Evolutionary conservation across 208 protist genomes (phyloP).

Genomic region (Crithidia brevicula): DNA sequence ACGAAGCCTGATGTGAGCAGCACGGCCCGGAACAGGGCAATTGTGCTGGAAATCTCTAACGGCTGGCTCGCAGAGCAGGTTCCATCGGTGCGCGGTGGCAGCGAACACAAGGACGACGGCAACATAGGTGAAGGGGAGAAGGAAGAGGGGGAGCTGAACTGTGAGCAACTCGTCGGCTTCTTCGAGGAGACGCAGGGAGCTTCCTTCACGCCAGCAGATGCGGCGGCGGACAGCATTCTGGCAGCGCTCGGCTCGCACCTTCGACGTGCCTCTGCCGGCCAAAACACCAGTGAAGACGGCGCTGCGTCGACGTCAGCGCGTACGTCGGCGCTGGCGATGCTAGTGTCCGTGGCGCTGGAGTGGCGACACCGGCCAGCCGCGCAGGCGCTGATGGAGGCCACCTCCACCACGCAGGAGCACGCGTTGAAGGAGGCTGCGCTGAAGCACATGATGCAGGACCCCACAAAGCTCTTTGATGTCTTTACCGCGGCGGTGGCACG

Average conservation of each 20-base stretch:
- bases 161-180: conserved; percentile 25
- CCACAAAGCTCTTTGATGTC: conserved; percentile 33
- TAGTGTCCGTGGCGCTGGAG: conserved; percentile 37
- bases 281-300: background rate
- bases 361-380: conserved; percentile 34
- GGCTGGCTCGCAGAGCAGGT: conserved; percentile 20
- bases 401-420: conserved; percentile 28
- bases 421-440: conserved; percentile 45
- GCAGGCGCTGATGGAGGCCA: conserved; percentile 38
- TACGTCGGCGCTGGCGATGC: conserved; percentile 8
- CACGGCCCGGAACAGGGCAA: background rate
- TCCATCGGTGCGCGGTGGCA: no score
- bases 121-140: no score
- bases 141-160: background rate
- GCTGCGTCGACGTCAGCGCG: background rate
- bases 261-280: background rate
- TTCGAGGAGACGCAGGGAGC: conserved; percentile 22
- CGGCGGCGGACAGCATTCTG: conserved; percentile 14
- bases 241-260: conserved; percentile 13
- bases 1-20: background rate
- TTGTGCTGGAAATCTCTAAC: conserved; percentile 18
- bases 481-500: conserved; percentile 44
- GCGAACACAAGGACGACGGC: no score
- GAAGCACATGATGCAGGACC: conserved; percentile 60
- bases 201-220: conserved; percentile 12